Evolutionary conservation across 1,284 basidiomycete genomes (phyloP).

Genomic region (Golubevia sp.): DNA sequence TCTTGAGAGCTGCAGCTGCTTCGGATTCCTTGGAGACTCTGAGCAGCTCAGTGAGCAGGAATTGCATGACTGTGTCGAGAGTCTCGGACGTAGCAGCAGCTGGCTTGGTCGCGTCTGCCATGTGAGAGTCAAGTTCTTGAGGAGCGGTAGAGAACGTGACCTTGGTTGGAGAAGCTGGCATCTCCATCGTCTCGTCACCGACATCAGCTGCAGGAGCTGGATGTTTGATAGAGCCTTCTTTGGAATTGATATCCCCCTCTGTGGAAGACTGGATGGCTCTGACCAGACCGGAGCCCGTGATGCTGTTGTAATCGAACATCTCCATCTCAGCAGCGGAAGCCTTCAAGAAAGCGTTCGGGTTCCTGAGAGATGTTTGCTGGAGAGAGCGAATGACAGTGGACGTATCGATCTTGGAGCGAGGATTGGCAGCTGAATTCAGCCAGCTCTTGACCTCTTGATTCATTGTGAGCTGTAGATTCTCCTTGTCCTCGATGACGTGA

Average conservation of each 20-base stretch:
- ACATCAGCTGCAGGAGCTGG: conserved; percentile 3
- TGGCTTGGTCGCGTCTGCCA: conserved; percentile 12
- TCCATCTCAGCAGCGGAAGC: conserved; percentile 60
- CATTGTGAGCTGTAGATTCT: conserved; percentile 75
- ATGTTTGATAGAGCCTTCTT: conserved; percentile 1
- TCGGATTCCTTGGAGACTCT: conserved; percentile 66
- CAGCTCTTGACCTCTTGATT: conserved; percentile 71
- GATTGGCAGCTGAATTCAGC: conserved; percentile 23
- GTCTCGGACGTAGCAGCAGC: conserved; percentile 62
- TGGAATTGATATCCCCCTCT: neutral
- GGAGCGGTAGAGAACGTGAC: conserved; percentile 1
- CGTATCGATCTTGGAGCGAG: conserved; percentile 69
- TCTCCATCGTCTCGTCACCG: conserved; percentile 72
- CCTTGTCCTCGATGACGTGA: conserved; percentile 81
- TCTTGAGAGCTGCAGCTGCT: conserved; percentile 9
- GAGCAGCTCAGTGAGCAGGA: conserved; percentile 75
- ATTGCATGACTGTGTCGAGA: conserved; percentile 73
- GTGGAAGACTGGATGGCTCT: conserved; percentile 11
- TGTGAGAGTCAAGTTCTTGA: conserved; percentile 10
- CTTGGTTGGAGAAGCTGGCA: conserved; percentile 51
- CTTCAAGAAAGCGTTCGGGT: conserved; percentile 77
- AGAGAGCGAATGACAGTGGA: conserved; percentile 76
- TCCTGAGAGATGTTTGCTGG: conserved; percentile 79
- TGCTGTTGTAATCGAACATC: conserved; percentile 38
- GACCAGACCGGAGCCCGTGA: conserved; percentile 26